Evolutionary conservation across 2,329 filamentous ascomycete genomes (phyloP), one percentile per base, ranked within the genome.

Genomic region (Trichoderma cornu-damae): DNA sequence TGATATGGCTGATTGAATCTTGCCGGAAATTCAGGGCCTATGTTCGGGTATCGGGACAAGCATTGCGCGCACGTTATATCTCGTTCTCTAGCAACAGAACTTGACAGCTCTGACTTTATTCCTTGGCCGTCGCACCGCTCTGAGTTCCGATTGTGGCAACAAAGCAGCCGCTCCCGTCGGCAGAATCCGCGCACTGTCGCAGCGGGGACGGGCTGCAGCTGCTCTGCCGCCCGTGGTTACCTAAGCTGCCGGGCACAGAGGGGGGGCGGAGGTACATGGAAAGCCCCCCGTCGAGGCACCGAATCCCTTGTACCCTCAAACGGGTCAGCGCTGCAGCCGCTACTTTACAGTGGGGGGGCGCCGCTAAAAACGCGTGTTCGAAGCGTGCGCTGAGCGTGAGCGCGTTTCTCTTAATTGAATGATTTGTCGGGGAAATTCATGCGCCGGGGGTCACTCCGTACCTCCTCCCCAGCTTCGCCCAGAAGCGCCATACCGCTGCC

Each of bases 331-430:
- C 40, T 30, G 20, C 12, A 16, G 42, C 12, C 32, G 32, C 42
- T 38, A 26, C 18, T 20, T 30, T 38, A 3, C 20, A 49, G 53
- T 57, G 53, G 53, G 50, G n/a, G 53, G 44, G 18, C 28, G 26
- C 32, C 54, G 12, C 46, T 43, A 57, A 59, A n/a, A 54, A 61
- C 58, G 59, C 60, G 59, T 57, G 38, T 40, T 37, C 16, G 58
- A 42, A 60, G 44, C 61, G 60, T 62, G 59, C 47, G 59, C 47
- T 24, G 47, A 37, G 40, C 59, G 60, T 58, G 61, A 48, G 58
- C 61, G 61, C 61, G 61, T 63, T 57, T 61, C 44, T 26, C 32
- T 57, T 59, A 55, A 58, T 58, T 55, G 38, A 55, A 43, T n/a
- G n/a, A n/a, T n/a, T 42, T 32, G 12, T 34, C 42, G 51, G 51